Percentiles rank a stretch among this genome's conserved stretches.
phyloP scores from a whole-genome alignment of 2,329 filamentous ascomycete genomes.

The Penicillium sp. region DNA sequence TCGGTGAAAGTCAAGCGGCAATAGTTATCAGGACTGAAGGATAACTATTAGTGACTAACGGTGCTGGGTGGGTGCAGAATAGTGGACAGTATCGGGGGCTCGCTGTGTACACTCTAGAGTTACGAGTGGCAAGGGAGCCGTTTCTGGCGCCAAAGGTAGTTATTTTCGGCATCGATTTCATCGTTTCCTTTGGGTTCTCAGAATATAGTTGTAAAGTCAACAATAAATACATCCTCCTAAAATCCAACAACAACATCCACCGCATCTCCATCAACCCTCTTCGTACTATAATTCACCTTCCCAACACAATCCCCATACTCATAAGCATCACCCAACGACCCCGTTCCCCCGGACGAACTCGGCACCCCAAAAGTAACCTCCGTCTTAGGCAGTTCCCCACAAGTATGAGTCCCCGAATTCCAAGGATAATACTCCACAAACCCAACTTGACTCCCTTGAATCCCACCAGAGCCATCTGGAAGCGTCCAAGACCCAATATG shows the following conservation, averaged over 20 bases:
- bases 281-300: constrained; percentile 24
- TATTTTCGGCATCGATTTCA: no score
- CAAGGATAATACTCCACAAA: constrained; percentile 37
- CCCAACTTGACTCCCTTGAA: constrained; percentile 27
- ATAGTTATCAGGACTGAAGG: no score
- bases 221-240: constrained; percentile 2
- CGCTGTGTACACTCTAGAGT: no score
- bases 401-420: constrained; percentile 22
- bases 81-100: no score
- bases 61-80: no score
- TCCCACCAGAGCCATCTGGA: constrained; percentile 25
- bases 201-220: no score
- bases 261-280: constrained; percentile 13
- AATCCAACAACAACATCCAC: constrained; percentile 27
- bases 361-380: constrained; percentile 27
- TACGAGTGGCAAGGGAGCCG: no score
- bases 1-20: no score
- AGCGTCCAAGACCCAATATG: constrained; percentile 34
- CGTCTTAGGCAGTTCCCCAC: constrained; percentile 23
- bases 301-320: constrained; percentile 36
- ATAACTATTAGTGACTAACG: no score
- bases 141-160: no score
- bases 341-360: constrained; percentile 16
- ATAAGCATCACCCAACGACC: constrained; percentile 25
- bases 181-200: no score